A percentile compares a stretch with the other conserved stretches of the same genome.
Conservation (phyloP, 768 basidiomycete species). For the Aureoboletus auriporus region DNA sequence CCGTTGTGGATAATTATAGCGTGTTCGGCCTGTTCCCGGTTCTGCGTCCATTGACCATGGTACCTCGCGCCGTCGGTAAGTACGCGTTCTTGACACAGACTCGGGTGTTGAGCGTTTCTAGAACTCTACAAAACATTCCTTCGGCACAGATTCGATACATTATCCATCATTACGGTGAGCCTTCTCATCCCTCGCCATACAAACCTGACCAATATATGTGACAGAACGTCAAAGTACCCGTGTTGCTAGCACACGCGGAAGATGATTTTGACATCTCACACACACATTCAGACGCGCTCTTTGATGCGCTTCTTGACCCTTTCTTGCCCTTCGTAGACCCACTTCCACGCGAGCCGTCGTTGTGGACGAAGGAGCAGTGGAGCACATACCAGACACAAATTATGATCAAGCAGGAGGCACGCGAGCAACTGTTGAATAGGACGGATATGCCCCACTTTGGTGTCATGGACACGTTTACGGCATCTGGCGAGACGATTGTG, state of each 20-base stretch:
- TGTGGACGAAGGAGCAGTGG: slow-evolving; percentile 42
- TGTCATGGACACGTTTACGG: slow-evolving; percentile 48
- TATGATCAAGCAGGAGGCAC: slow-evolving; percentile 36
- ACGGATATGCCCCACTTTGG: slow-evolving; percentile 47
- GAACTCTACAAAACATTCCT: slow-evolving; percentile 53
- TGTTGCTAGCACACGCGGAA: slow-evolving; percentile 70
- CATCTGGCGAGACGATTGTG: slow-evolving; percentile 44
- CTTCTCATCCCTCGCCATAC: neutral
- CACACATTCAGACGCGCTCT: slow-evolving; percentile 64
- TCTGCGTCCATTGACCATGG: slow-evolving; percentile 59
- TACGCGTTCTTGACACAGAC: slow-evolving; percentile 3
- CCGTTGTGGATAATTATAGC: slow-evolving; percentile 63
- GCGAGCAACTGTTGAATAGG: slow-evolving; percentile 43
- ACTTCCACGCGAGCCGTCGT: slow-evolving; percentile 28
- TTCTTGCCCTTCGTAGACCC: slow-evolving; percentile 49
- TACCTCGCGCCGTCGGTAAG: slow-evolving; percentile 64
- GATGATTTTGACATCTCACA: slow-evolving; percentile 74
- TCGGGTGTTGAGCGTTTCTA: slow-evolving; percentile 21
- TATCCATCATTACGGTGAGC: slow-evolving; percentile 56
- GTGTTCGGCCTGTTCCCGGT: slow-evolving; percentile 67
- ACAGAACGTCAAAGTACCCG: slow-evolving; percentile 63
- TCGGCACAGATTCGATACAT: slow-evolving; percentile 58
- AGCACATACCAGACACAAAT: slow-evolving; percentile 36
- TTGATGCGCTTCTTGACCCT: slow-evolving; percentile 62
- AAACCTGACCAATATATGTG: neutral